Percentiles rank a stretch among this genome's conserved stretches.
Evolutionary conservation across 2,329 filamentous ascomycete species (phyloP).

Genomic region (Periconia macrospinosa): DNA sequence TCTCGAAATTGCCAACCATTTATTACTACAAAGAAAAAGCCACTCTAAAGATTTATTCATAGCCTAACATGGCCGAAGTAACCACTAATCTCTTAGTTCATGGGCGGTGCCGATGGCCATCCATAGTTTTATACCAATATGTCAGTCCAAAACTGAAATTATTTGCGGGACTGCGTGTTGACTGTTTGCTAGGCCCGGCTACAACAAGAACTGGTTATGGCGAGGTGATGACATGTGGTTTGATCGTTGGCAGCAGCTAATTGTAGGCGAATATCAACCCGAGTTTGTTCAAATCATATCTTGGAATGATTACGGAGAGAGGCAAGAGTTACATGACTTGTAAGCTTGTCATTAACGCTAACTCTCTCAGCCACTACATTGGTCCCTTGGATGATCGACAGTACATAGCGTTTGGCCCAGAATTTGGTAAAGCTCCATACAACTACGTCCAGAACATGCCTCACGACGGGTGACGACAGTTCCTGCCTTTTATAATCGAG

Average conservation of each 20-base stretch:
- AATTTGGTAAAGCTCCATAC: conserved; percentile 52
- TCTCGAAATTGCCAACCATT: no score
- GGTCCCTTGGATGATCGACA: conserved; percentile 52
- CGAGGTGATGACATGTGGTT: conserved; percentile 64
- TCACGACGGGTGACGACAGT: conserved; percentile 55
- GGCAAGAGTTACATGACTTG: no score
- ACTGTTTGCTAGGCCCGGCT: no score
- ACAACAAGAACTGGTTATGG: conserved; percentile 66
- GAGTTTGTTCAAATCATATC: conserved; percentile 59
- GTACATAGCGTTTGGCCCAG: conserved; percentile 46
- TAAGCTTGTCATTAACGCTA: no score
- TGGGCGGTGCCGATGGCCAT: no score
- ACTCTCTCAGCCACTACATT: conserved; percentile 57
- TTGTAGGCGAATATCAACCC: conserved; percentile 36
- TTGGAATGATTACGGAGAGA: conserved; percentile 65
- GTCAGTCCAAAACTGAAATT: no score
- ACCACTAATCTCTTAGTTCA: no score
- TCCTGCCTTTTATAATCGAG: conserved; percentile 55
- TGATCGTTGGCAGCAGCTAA: conserved; percentile 39
- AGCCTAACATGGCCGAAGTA: no score
- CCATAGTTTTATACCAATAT: no score
- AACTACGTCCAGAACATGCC: conserved; percentile 52
- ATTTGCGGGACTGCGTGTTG: no score
- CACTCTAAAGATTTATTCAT: no score
- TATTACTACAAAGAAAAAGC: no score